Percentiles rank a stretch among this genome's conserved stretches.
Conservation (phyloP, 768 basidiomycete species). For the Trametes cingulata region DNA sequence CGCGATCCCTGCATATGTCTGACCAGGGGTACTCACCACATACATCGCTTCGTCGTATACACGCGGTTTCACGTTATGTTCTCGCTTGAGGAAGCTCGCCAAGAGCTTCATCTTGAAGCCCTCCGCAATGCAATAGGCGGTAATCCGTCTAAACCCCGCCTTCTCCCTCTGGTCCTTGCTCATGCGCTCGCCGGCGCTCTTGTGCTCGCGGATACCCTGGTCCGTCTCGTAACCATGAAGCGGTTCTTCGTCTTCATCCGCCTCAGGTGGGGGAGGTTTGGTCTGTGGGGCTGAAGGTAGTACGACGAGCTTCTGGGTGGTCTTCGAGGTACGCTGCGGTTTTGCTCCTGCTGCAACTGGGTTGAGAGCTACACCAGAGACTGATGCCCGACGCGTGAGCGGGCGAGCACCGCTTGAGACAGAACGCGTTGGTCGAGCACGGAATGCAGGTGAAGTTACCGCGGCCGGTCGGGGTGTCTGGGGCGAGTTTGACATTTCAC, state of each 20-base stretch:
- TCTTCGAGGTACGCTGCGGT: conserved; percentile 83
- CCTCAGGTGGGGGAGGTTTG: conserved; percentile 53
- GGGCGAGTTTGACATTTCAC: conserved; percentile 7
- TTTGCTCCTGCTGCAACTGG: conserved; percentile 40
- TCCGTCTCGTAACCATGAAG: conserved; percentile 67
- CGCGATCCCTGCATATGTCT: background rate
- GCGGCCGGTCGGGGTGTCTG: background rate
- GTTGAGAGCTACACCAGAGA: conserved; percentile 33
- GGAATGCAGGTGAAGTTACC: conserved; percentile 5
- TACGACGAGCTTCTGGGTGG: conserved; percentile 86
- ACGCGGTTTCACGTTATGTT: conserved; percentile 86
- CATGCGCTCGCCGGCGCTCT: conserved; percentile 89
- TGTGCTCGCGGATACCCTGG: conserved; percentile 69
- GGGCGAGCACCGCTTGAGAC: conserved; percentile 1
- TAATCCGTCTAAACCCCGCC: conserved; percentile 78
- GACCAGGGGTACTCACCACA: conserved; percentile 75
- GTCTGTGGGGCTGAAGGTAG: conserved; percentile 91
- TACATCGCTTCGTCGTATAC: conserved; percentile 94
- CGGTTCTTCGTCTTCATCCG: conserved; percentile 48
- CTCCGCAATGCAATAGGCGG: conserved; percentile 89
- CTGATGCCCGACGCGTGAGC: conserved; percentile 33
- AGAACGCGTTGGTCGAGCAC: conserved; percentile 14
- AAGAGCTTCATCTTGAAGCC: conserved; percentile 82
- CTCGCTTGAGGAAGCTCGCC: conserved; percentile 84
- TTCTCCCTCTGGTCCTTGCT: conserved; percentile 79